Evolutionary conservation across 2,329 filamentous ascomycete genomes (phyloP), one percentile per base, ranked within the genome.

Genomic region (Cladophialophora bantiana): DNA sequence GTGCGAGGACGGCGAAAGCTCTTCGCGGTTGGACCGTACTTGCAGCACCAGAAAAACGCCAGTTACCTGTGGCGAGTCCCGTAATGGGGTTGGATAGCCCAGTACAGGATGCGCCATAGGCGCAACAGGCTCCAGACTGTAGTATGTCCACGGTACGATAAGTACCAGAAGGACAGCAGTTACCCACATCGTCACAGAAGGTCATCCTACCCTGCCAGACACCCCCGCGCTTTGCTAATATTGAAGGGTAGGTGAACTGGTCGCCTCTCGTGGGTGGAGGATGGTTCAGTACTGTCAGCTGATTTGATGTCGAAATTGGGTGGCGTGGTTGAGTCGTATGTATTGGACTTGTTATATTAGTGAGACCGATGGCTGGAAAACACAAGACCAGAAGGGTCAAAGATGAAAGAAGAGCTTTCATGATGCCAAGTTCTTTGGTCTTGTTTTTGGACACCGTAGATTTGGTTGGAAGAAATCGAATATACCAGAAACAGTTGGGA

Each of bases 81-180:
- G 35, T n/a, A 18, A 62, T 20, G 4, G 59, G 59, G 15, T 10
- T 40, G 34, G 59, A 31, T 3, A 54, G 7, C 2, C 59, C 59
- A 31, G 59, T 62, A 54, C 59, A 54, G 48, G 36, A 36, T 36
- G 59, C 50, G 9, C 59, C 48, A 26, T 34, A 26, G 10, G 18
- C 34, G 48, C 59, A 62, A 32, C 59, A 62, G 13, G 48, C 59
- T 38, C 59, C 59, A 31, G 34, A 26, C 7, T 35, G 32, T 12
- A 15, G 10, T 9, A 35, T 20, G 26, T 62, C 59, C 18, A 52
- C 45, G 31, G 59, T 62, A 34, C 48, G 54, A 34, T 62, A 62
- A 31, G 26, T 53, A 48, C 13, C 18, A 3, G 13, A 20, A 7
- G 34, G 34, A n/a, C 48, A 54, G 35, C 34, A 54, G 2, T 54